Evolutionary conservation across 2,329 filamentous ascomycete species (phyloP).

Genomic region (Camptophora hylomeconis): DNA sequence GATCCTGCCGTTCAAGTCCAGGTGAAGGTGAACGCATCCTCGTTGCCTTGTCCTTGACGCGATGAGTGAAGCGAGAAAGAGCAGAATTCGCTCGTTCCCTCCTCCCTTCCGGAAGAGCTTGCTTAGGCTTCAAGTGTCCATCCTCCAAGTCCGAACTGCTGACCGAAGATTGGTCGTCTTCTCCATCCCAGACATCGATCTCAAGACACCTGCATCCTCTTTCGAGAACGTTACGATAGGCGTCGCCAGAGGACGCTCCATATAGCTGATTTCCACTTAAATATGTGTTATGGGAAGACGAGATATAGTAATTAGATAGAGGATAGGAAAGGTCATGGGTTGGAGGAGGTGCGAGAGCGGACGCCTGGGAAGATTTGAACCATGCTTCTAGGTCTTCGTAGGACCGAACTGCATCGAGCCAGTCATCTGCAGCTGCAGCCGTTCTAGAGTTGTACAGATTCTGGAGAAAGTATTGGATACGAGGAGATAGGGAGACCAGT

Average conservation of each 20-base stretch:
- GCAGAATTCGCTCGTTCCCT: slow-evolving; percentile 9
- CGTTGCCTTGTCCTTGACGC: slow-evolving; percentile 13
- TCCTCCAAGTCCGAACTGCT: slow-evolving; percentile 18
- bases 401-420: too few species aligned
- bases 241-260: slow-evolving; percentile 61
- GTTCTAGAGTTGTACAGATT: too few species aligned
- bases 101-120: slow-evolving; percentile 2
- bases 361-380: slow-evolving; percentile 28
- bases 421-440: too few species aligned
- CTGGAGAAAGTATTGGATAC: too few species aligned
- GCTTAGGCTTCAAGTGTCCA: slow-evolving; percentile 13
- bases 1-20: background rate
- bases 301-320: slow-evolving; percentile 84
- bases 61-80: slow-evolving; percentile 11
- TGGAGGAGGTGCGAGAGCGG: slow-evolving; percentile 31
- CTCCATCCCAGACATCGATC: slow-evolving; percentile 87
- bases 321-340: slow-evolving; percentile 51
- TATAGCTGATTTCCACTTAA: slow-evolving; percentile 74
- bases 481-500: too few species aligned
- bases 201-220: slow-evolving; percentile 81
- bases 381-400: slow-evolving; percentile 35
- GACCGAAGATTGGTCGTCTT: slow-evolving; percentile 25
- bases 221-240: slow-evolving; percentile 63
- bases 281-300: slow-evolving; percentile 90
- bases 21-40: slow-evolving; percentile 7